Evolutionary conservation across 768 basidiomycete genomes (phyloP).

Genomic region (Tulasnella sp.): DNA sequence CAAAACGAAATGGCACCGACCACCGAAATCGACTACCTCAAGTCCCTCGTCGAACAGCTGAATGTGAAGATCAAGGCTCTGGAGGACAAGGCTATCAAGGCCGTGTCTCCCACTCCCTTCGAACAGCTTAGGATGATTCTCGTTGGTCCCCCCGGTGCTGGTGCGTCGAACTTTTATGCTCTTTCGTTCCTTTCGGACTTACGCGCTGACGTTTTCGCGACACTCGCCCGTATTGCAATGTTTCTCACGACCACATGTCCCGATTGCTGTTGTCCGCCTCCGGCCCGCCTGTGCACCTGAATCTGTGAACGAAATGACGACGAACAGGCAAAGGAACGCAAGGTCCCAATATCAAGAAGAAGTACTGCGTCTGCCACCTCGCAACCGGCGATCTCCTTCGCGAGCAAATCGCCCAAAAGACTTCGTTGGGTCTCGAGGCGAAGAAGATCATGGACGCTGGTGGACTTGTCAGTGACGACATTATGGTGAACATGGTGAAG

Average conservation of each 20-base stretch:
- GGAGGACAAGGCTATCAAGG: constrained; percentile 40
- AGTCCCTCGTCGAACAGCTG: constrained; percentile 79
- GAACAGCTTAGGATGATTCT: constrained; percentile 83
- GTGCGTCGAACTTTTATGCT: constrained; percentile 29
- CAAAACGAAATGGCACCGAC: constrained; percentile 36
- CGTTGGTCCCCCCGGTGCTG: constrained; percentile 94
- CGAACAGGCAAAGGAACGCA: constrained; percentile 91
- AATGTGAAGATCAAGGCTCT: constrained; percentile 77
- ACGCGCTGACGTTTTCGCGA: background rate
- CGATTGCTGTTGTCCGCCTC: background rate
- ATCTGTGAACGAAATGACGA: background rate
- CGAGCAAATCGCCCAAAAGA: constrained; percentile 81
- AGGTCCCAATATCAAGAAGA: constrained; percentile 81
- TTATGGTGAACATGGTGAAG: constrained; percentile 97
- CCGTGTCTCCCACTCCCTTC: constrained; percentile 38
- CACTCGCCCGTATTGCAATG: background rate
- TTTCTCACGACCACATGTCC: constrained; percentile 1
- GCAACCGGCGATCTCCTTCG: constrained; percentile 99
- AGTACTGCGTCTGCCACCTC: constrained; percentile 95
- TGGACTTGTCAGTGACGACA: constrained; percentile 90
- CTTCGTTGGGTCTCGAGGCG: constrained; percentile 76
- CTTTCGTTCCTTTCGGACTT: background rate
- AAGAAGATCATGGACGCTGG: constrained; percentile 98
- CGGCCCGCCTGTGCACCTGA: background rate
- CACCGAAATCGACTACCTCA: constrained; percentile 90